Evolutionary conservation across 208 protist species (phyloP).

Genomic region (Porcisia deanei): DNA sequence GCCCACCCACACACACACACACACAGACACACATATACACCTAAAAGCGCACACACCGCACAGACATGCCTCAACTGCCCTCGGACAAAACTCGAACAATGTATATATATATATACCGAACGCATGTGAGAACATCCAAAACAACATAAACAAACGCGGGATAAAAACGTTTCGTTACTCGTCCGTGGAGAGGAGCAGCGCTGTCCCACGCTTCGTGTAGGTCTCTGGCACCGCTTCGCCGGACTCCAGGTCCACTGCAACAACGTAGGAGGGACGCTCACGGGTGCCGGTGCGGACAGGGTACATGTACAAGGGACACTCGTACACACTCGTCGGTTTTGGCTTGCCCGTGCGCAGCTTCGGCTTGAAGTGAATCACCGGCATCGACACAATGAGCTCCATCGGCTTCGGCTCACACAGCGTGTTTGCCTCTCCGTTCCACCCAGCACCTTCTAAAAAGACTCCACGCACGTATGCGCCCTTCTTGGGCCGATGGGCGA

Average conservation of each 20-base stretch:
- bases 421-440: constrained; percentile 88
- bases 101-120: background rate
- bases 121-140: no score
- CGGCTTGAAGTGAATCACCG: constrained; percentile 98
- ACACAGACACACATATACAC: constrained; percentile 1
- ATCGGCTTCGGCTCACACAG: constrained; percentile 96
- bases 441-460: constrained; percentile 97
- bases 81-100: no score
- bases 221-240: constrained; percentile 92
- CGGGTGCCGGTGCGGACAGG: constrained; percentile 96
- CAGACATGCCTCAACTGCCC: no score
- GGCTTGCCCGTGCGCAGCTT: constrained; percentile 90
- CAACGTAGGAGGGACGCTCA: constrained; percentile 96
- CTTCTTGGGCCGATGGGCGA: constrained; percentile 92
- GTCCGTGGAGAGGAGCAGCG: constrained; percentile 95
- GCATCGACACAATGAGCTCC: constrained; percentile 96
- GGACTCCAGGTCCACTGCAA: constrained; percentile 94
- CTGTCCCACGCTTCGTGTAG: constrained; percentile 98
- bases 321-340: constrained; percentile 78
- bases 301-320: constrained; percentile 98
- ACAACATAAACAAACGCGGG: no score
- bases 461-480: constrained; percentile 97
- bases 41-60: background rate
- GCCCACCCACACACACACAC: background rate
- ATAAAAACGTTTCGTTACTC: constrained; percentile 48